These are phyloP conservation scores for Beauveria pseudobassiana DNA, from an alignment of 2,329 filamentous ascomycete species.

Conservation along the genomic window DNA sequence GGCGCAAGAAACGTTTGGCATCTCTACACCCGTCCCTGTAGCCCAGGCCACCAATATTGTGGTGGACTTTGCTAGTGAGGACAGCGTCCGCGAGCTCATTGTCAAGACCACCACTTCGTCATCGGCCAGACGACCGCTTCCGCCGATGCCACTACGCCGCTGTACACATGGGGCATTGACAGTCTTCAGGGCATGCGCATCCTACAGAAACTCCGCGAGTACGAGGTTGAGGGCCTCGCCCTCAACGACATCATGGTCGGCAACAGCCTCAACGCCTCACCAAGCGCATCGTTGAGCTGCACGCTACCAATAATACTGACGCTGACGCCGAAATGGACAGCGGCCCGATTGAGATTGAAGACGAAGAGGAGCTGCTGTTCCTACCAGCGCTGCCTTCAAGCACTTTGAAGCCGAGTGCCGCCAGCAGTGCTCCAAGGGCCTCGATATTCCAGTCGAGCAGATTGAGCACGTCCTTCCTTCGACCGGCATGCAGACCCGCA, in stretches of 20 bases:
- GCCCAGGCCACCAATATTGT: neutral
- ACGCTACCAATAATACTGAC: neutral
- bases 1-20: conserved; percentile 2
- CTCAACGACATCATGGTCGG: conserved; percentile 9
- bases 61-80: conserved; percentile 1
- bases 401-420: conserved; percentile 11
- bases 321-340: neutral
- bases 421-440: neutral
- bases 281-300: conserved; percentile 2
- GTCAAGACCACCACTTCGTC: neutral
- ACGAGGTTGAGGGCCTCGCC: conserved; percentile 3
- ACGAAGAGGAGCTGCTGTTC: conserved; percentile 8
- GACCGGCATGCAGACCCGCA: conserved; percentile 9
- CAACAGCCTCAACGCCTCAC: conserved; percentile 7
- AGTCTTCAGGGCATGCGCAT: conserved; percentile 9
- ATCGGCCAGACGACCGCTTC: conserved; percentile 1
- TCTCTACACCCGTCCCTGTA: neutral
- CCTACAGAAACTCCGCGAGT: conserved; percentile 1
- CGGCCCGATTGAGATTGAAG: conserved; percentile 9
- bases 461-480: conserved; percentile 10
- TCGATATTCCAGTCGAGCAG: conserved; percentile 5
- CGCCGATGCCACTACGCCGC: neutral
- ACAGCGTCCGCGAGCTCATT: conserved; percentile 5
- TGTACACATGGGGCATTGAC: conserved; percentile 11
- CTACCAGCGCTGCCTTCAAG: conserved; percentile 6